Base-by-base conservation (phyloP, 2,329 filamentous ascomycete genomes). In the Alternaria ventricosa region DNA sequence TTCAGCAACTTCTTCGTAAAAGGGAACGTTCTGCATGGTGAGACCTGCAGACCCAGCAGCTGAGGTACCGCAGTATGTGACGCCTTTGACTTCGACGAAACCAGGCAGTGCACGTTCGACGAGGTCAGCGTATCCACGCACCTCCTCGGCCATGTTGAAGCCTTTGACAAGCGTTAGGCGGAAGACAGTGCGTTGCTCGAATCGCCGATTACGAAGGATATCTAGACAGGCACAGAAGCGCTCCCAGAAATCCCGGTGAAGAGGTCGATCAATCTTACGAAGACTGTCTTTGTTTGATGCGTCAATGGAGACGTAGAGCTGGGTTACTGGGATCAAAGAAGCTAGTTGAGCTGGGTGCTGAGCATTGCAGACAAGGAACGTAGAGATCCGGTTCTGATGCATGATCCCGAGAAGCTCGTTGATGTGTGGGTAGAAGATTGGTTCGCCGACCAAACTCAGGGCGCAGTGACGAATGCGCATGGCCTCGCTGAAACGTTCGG, bases 361-460 rank as follows among this genome's bases (percentile, higher is more conserved):
- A 1, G 95, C 95, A 76, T 98, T 98, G 85, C 95, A 98, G 61
- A 99, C 96, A 0, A 98, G 85, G 83, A 98, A 99, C 30, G 92
- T 96, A 4, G 93, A 97, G 70, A 98, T 97, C 71, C 89, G 90
- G 78, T 97, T 92, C 12, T 80, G 83, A 82, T 98, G 95, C 68
- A 99, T 86, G 85, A 98, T 88, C 11, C 83, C 86, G 1, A 96
- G 84, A 75, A 98, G 94, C 76, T 94, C 91, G 80, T 99, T 97
- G 85, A 98, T 98, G 76, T 97, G 90, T 10, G 96, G 96, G 80
- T 98, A 98, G 83, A 98, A 98, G 72, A 97, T 97, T n/a, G 95
- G 95, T 80, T 99, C 95, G 71, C 96, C 95, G 22, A 99, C 96
- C 10, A 99, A 86, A 69, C 90, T 93, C 49, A 99, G 84, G 0